Percentiles rank a stretch among this genome's conserved stretches.
Conservation (phyloP, 805 yeast species). For the Geotrichum ghanense region DNA sequence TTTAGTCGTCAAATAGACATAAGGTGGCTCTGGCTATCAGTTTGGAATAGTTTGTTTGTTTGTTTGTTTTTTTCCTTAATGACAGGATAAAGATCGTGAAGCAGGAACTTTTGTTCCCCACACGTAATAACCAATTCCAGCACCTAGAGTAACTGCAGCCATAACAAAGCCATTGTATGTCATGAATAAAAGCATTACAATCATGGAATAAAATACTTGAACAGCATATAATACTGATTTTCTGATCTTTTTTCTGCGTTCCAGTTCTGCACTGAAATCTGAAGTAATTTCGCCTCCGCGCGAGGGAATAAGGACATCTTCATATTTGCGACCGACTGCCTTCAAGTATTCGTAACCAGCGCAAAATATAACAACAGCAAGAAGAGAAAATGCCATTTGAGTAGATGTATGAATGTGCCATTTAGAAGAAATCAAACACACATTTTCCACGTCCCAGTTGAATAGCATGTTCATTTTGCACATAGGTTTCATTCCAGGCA, state of each 20-base stretch:
- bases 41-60: no score
- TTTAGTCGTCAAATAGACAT: no score
- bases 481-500: background rate
- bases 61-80: no score
- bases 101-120: conserved; percentile 1
- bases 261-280: background rate
- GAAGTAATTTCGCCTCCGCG: background rate
- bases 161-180: background rate
- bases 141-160: background rate
- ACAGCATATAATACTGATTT: background rate
- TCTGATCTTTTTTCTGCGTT: background rate
- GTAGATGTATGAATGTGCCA: background rate
- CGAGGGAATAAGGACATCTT: background rate
- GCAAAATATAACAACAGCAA: background rate
- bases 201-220: background rate
- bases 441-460: background rate
- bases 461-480: background rate
- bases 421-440: background rate
- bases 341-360: background rate
- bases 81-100: background rate
- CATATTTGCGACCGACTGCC: background rate
- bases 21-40: no score
- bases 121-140: background rate
- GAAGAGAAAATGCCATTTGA: background rate
- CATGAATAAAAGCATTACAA: background rate